These are phyloP conservation scores for Ceratonia siliqua DNA, from an alignment of 306 rosid genomes.

Conservation along the genomic window DNA sequence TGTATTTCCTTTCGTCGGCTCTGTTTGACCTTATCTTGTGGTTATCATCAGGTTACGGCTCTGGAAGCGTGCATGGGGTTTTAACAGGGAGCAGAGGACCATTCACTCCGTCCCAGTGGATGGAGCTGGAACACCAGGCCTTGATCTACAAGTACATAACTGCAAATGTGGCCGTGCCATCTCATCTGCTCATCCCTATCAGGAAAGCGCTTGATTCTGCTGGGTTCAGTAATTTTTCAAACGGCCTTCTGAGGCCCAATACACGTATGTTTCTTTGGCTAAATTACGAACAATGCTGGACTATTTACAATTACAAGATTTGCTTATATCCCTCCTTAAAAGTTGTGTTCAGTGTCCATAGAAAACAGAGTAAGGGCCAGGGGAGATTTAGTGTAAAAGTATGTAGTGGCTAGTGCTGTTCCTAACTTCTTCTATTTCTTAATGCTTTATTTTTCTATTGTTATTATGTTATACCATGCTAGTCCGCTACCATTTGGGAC, in stretches of 20 bases:
- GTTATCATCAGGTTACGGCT: slow-evolving; percentile 47
- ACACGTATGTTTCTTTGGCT: slow-evolving; percentile 45
- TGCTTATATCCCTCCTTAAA: background rate
- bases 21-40: slow-evolving; percentile 6
- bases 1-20: background rate
- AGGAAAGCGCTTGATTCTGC: slow-evolving; percentile 81
- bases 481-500: no score
- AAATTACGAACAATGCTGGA: background rate
- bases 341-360: background rate
- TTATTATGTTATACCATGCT: no score
- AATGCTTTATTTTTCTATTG: no score
- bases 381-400: background rate
- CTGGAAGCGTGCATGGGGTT: slow-evolving; percentile 66
- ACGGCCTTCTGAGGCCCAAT: slow-evolving; percentile 65
- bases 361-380: background rate
- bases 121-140: slow-evolving; percentile 96
- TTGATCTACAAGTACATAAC: slow-evolving; percentile 91
- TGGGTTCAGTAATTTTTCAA: slow-evolving; percentile 54
- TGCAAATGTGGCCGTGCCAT: slow-evolving; percentile 76
- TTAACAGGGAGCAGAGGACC: slow-evolving; percentile 54
- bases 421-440: no score
- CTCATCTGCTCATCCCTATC: slow-evolving; percentile 79
- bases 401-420: background rate
- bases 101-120: slow-evolving; percentile 94
- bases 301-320: background rate